phyloP scores from a whole-genome alignment of 1,284 basidiomycete genomes.

The Apiotrichum domesticum region DNA sequence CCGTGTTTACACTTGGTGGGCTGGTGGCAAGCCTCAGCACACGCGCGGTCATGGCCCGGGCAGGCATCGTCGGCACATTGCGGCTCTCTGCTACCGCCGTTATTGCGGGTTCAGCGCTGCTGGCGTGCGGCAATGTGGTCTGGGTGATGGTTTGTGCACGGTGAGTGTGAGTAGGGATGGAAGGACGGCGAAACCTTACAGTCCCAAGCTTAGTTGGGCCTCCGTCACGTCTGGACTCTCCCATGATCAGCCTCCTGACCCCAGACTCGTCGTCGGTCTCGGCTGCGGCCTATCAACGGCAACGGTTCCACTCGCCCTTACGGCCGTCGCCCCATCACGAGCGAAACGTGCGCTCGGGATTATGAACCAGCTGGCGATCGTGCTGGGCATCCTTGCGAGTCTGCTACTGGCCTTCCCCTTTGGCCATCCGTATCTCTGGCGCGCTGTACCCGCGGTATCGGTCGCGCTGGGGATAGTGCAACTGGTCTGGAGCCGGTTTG shows the following conservation, averaged over 20 bases:
- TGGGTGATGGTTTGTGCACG: slow-evolving; percentile 25
- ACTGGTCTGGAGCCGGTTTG: slow-evolving; percentile 26
- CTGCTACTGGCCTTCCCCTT: slow-evolving; percentile 45
- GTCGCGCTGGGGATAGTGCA: slow-evolving; percentile 36
- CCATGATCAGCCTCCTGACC: not conserved
- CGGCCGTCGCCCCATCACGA: slow-evolving; percentile 45
- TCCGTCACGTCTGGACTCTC: not conserved
- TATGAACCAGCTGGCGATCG: slow-evolving; percentile 47
- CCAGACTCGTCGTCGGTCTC: slow-evolving; percentile 43
- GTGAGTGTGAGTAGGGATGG: slow-evolving; percentile 14
- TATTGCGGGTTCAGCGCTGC: slow-evolving; percentile 21
- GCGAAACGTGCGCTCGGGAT: slow-evolving; percentile 47
- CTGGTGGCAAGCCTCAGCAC: slow-evolving; percentile 37
- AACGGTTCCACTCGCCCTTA: slow-evolving; percentile 45
- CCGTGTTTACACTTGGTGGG: slow-evolving; percentile 50
- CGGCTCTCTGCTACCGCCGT: slow-evolving; percentile 20
- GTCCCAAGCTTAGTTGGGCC: not conserved
- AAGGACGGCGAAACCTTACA: too few species aligned
- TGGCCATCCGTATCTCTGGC: slow-evolving; percentile 33
- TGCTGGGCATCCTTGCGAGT: slow-evolving; percentile 42
- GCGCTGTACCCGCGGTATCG: slow-evolving; percentile 40
- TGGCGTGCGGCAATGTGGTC: slow-evolving; percentile 23
- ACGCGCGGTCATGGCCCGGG: slow-evolving; percentile 14
- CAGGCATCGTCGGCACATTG: slow-evolving; percentile 27
- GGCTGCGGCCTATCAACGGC: slow-evolving; percentile 48